A percentile compares a stretch with the other conserved stretches of the same genome.
Conservation (phyloP, 148 eudicot genomes). For the Amaranthus cruentus region DNA sequence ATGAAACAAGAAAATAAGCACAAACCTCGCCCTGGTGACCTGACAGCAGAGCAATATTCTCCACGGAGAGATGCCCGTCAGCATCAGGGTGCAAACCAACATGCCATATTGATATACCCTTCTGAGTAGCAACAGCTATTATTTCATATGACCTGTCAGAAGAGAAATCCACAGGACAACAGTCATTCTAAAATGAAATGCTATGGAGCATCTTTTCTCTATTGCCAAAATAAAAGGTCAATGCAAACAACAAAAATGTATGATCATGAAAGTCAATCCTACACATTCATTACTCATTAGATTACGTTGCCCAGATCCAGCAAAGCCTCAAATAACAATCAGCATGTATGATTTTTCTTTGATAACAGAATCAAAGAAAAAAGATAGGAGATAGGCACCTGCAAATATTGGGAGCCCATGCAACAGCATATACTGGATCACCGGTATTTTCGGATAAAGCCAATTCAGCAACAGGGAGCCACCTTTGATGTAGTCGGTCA, state of each 20-base stretch:
- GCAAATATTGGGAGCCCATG: slow-evolving; percentile 99
- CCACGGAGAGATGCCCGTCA: slow-evolving; percentile 76
- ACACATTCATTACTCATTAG: background rate
- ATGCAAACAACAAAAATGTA: background rate
- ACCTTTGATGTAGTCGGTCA: slow-evolving; percentile 92
- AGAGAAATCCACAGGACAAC: background rate
- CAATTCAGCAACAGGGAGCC: slow-evolving; percentile 98
- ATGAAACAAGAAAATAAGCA: background rate
- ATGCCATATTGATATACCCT: slow-evolving; percentile 89
- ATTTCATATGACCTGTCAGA: slow-evolving; percentile 72
- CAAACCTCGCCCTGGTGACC: slow-evolving; percentile 75
- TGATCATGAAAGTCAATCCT: background rate
- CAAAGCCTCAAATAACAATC: background rate
- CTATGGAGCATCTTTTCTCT: background rate
- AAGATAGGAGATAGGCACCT: slow-evolving; percentile 38
- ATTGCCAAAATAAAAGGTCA: background rate
- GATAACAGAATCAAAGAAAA: too few species aligned
- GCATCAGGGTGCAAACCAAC: slow-evolving; percentile 69
- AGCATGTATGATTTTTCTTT: background rate
- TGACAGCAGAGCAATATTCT: slow-evolving; percentile 59
- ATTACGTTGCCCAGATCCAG: background rate
- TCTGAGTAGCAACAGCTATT: slow-evolving; percentile 70
- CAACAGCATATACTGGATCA: slow-evolving; percentile 67
- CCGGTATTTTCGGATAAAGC: slow-evolving; percentile 58
- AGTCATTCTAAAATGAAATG: background rate